Evolutionary conservation across 2,329 filamentous ascomycete genomes (phyloP).

Genomic region (Sporothrix brunneoviolacea): DNA sequence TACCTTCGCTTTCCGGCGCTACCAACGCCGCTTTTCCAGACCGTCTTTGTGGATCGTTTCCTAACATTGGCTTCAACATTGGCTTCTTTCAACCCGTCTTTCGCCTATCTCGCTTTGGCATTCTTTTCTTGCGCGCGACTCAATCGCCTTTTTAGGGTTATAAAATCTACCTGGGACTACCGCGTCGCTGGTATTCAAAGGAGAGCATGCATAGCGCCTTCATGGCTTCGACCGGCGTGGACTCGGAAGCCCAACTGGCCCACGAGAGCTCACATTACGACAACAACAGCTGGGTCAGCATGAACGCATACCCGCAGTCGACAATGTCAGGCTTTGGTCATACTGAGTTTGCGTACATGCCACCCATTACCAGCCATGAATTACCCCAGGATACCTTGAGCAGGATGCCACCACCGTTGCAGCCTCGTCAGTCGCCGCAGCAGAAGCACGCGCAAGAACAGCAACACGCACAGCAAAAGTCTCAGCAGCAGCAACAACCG

Average conservation of each 20-base stretch:
- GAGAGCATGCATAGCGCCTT: conserved; percentile 40
- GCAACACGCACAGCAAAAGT: conserved; percentile 5
- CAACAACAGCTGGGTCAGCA: conserved; percentile 48
- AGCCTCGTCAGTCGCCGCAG: conserved; percentile 29
- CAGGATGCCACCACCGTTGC: conserved; percentile 49
- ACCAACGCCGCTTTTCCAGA: too few relatives aligned
- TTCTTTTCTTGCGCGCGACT: too few relatives aligned
- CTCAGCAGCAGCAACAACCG: background rate
- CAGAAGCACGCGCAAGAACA: conserved; percentile 6
- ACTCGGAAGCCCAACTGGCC: conserved; percentile 39
- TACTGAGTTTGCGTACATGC: conserved; percentile 50
- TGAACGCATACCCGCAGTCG: conserved; percentile 59
- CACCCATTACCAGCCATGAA: conserved; percentile 37
- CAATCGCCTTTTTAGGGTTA: too few relatives aligned
- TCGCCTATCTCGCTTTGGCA: too few relatives aligned
- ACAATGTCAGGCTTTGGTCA: conserved; percentile 62
- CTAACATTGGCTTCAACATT: too few relatives aligned
- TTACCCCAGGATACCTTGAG: conserved; percentile 44
- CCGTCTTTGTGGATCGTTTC: too few relatives aligned
- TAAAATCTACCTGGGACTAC: too few relatives aligned
- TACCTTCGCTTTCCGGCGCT: too few relatives aligned
- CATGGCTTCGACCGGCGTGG: conserved; percentile 39
- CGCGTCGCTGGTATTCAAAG: too few relatives aligned
- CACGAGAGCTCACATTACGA: conserved; percentile 29
- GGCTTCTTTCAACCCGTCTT: too few relatives aligned